Percentiles rank a stretch among this genome's conserved stretches.
phyloP scores from a whole-genome alignment of 164 flowering plant genomes.

The Chimonanthus praecox region DNA sequence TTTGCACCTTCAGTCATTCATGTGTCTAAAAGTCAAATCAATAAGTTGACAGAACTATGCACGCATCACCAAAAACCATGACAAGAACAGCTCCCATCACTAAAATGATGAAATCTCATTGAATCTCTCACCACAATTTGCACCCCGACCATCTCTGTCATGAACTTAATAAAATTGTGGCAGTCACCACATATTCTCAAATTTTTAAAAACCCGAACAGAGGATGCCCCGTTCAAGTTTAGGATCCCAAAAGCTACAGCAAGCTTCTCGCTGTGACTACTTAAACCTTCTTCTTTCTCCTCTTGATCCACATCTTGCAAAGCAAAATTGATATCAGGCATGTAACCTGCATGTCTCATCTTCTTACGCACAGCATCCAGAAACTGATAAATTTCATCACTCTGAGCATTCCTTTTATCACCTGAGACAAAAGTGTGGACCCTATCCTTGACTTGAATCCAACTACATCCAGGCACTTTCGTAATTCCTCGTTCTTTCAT shows the following conservation, averaged over 20 bases:
- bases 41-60: background rate
- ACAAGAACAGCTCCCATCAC: slow-evolving; percentile 44
- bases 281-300: slow-evolving; percentile 41
- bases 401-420: slow-evolving; percentile 32
- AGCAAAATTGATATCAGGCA: slow-evolving; percentile 47
- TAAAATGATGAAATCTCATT: slow-evolving; percentile 53
- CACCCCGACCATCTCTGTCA: slow-evolving; percentile 40
- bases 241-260: slow-evolving; percentile 55
- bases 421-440: slow-evolving; percentile 44
- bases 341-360: slow-evolving; percentile 41
- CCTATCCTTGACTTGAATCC: slow-evolving; percentile 47
- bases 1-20: background rate
- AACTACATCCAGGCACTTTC: slow-evolving; percentile 55
- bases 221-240: slow-evolving; percentile 32
- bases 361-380: slow-evolving; percentile 35
- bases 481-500: slow-evolving; percentile 48
- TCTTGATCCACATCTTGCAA: slow-evolving; percentile 54
- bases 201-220: slow-evolving; percentile 50
- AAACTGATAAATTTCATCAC: slow-evolving; percentile 31
- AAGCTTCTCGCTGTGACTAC: slow-evolving; percentile 57
- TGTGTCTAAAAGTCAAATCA: background rate
- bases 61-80: slow-evolving; percentile 46
- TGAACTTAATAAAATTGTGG: slow-evolving; percentile 49
- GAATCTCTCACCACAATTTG: slow-evolving; percentile 46
- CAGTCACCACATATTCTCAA: slow-evolving; percentile 60